These are phyloP conservation scores for Cutaneotrichosporon sp. DNA, from an alignment of 1,284 basidiomycete genomes.

Conservation along the genomic window DNA sequence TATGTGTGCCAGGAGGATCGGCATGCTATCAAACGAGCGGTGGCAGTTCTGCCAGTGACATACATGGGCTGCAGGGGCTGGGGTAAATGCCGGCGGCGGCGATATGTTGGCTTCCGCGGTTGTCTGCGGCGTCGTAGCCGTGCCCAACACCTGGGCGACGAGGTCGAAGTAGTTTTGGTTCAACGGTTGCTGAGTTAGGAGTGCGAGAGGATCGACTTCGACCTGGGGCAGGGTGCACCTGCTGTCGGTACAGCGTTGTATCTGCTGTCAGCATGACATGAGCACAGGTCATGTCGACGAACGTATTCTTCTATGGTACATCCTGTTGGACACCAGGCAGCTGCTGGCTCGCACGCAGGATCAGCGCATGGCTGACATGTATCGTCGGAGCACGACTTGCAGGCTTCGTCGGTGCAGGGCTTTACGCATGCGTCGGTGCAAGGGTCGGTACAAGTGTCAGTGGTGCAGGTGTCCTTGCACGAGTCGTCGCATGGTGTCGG, in stretches of 20 bases:
- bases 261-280: constrained; percentile 16
- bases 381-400: background rate
- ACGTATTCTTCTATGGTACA: constrained; percentile 41
- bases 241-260: constrained; percentile 34
- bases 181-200: constrained; percentile 1
- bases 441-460: constrained; percentile 5
- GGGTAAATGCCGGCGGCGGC: background rate
- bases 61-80: constrained; percentile 13
- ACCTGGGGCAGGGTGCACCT: constrained; percentile 6
- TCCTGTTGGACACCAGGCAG: constrained; percentile 11
- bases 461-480: constrained; percentile 16
- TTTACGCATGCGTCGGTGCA: background rate
- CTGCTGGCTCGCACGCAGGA: constrained; percentile 2
- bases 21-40: constrained; percentile 47
- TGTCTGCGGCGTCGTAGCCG: background rate
- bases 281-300: constrained; percentile 7
- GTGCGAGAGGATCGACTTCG: constrained; percentile 7
- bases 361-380: constrained; percentile 4
- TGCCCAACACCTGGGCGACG: constrained; percentile 3
- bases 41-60: constrained; percentile 53
- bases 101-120: background rate
- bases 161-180: constrained; percentile 8
- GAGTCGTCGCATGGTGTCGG: constrained; percentile 11
- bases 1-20: constrained; percentile 52
- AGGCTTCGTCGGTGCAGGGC: background rate